Conservation (phyloP, 108 stramenopile genomes). For the Cyclotella kingstonii region DNA sequence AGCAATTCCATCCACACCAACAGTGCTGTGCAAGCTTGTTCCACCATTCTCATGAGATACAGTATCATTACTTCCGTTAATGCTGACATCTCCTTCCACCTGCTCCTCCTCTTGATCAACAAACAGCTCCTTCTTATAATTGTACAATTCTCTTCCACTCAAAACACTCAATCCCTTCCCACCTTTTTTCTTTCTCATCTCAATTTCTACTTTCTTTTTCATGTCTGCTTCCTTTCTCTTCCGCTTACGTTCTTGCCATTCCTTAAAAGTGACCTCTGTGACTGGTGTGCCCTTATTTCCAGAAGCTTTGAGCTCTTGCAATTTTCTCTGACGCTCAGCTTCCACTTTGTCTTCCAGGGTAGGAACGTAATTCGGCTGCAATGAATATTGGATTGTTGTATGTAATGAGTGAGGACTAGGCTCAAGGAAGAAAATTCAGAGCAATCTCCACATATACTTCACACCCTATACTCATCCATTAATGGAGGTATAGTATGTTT, state of each 20-base stretch:
- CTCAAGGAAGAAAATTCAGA: too few relatives aligned
- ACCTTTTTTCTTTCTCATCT: slow-evolving; percentile 91
- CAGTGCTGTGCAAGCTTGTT: background rate
- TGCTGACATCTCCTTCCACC: slow-evolving; percentile 10
- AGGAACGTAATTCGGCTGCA: slow-evolving; percentile 85
- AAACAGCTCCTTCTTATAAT: slow-evolving; percentile 85
- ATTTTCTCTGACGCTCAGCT: slow-evolving; percentile 78
- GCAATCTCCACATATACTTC: too few relatives aligned
- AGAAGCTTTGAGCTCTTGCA: slow-evolving; percentile 71
- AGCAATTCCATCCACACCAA: slow-evolving; percentile 57
- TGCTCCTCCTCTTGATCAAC: slow-evolving; percentile 65
- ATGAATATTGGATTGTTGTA: too few relatives aligned
- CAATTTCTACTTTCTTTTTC: slow-evolving; percentile 80
- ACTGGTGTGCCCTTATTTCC: slow-evolving; percentile 77
- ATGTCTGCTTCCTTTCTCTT: slow-evolving; percentile 67
- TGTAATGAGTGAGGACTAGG: too few relatives aligned
- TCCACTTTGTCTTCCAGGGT: slow-evolving; percentile 89
- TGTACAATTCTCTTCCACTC: slow-evolving; percentile 79
- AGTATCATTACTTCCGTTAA: slow-evolving; percentile 5
- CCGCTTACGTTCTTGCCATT: slow-evolving; percentile 83
- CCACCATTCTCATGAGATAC: slow-evolving; percentile 12
- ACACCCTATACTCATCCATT: too few relatives aligned
- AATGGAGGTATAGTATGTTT: too few relatives aligned
- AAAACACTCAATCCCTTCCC: slow-evolving; percentile 86
- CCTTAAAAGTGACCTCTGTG: slow-evolving; percentile 77